A percentile compares a stretch with the other conserved stretches of the same genome.
Conservation (phyloP, 2,329 filamentous ascomycete genomes). For the Aspergillus quadrilineatus region DNA sequence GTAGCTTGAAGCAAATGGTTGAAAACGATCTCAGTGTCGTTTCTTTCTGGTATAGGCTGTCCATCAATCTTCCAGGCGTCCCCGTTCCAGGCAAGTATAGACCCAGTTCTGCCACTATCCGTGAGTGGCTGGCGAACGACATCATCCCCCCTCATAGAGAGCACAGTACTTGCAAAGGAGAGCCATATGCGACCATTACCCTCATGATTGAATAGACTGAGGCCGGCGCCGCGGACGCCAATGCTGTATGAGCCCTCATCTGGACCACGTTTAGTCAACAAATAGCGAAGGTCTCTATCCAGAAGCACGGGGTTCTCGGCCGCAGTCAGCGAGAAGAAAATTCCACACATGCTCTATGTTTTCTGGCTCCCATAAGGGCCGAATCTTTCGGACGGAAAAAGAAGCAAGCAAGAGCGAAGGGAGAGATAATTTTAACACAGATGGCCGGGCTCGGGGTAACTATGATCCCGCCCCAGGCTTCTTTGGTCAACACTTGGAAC, state of each 20-base stretch:
- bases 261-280: slow-evolving; percentile 45
- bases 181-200: slow-evolving; percentile 45
- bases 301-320: slow-evolving; percentile 26
- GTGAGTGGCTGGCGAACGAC: slow-evolving; percentile 72
- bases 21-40: slow-evolving; percentile 75
- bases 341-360: slow-evolving; percentile 48
- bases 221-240: slow-evolving; percentile 24
- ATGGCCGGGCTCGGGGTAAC: slow-evolving; percentile 31
- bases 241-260: slow-evolving; percentile 33
- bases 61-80: slow-evolving; percentile 80
- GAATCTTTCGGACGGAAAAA: neutral
- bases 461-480: slow-evolving; percentile 37
- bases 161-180: slow-evolving; percentile 76
- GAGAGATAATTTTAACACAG: slow-evolving; percentile 6
- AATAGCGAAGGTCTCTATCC: slow-evolving; percentile 32
- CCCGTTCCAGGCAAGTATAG: slow-evolving; percentile 92
- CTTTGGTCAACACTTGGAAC: slow-evolving; percentile 33
- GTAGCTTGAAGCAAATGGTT: slow-evolving; percentile 53
- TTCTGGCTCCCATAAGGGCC: neutral
- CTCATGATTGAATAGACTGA: slow-evolving; percentile 14
- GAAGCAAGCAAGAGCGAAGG: neutral
- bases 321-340: slow-evolving; percentile 52
- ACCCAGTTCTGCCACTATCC: slow-evolving; percentile 53
- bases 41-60: slow-evolving; percentile 66
- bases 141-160: slow-evolving; percentile 78